Evolutionary conservation across 148 eudicot species (phyloP).

Genomic region (Arbutus unedo): DNA sequence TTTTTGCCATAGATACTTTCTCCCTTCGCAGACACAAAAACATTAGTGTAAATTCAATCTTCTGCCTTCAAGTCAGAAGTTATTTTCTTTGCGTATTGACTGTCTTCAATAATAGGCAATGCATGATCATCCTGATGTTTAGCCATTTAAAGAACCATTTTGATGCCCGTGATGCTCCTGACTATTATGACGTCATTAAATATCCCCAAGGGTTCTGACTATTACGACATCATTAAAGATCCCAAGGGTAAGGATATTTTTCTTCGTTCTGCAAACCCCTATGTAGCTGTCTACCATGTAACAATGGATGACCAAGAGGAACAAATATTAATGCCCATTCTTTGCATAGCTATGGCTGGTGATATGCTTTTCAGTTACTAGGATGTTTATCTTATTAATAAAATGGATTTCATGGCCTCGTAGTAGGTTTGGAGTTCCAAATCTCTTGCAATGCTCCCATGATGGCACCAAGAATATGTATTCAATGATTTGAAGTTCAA

Average conservation of each 20-base stretch:
- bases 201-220: too few species aligned
- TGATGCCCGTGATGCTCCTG: constrained; percentile 89
- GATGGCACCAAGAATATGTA: not conserved
- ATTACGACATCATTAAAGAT: constrained; percentile 88
- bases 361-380: not conserved
- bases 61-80: not conserved
- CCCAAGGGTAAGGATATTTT: constrained; percentile 64
- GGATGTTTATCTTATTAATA: not conserved
- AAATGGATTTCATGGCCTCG: not conserved
- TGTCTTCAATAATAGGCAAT: constrained; percentile 49
- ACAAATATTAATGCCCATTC: too few species aligned
- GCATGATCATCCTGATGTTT: constrained; percentile 90
- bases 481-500: not conserved
- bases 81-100: constrained; percentile 4
- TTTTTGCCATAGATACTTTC: not conserved
- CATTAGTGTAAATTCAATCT: not conserved
- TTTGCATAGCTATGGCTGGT: not conserved
- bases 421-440: not conserved
- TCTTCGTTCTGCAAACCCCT: not conserved
- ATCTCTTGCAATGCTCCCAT: constrained; percentile 8
- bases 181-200: constrained; percentile 94
- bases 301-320: not conserved
- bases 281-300: not conserved
- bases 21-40: not conserved
- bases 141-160: constrained; percentile 99